Conservation (phyloP, 2,329 filamentous ascomycete genomes). For the Coniella lustricola region DNA sequence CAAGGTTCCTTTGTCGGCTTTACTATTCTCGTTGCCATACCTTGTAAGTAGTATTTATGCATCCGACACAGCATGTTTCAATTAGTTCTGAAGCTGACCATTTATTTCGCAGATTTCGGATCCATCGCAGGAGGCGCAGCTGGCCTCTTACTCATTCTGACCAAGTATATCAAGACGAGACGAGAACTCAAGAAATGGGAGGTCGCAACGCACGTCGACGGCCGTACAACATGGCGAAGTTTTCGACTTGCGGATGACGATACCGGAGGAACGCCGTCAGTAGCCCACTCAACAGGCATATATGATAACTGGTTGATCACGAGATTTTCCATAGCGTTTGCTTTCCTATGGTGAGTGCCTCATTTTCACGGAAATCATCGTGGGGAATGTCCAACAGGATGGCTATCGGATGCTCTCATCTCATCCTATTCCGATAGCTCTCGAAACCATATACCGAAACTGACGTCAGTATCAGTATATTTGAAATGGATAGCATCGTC, state of each 20-base stretch:
- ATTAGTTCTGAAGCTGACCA: too few relatives aligned
- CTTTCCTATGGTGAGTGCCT: conserved; percentile 8
- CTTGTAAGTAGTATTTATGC: too few relatives aligned
- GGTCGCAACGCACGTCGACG: conserved; percentile 1
- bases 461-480: background rate
- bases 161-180: conserved; percentile 11
- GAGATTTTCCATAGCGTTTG: conserved; percentile 11
- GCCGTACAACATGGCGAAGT: conserved; percentile 6
- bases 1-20: too few relatives aligned
- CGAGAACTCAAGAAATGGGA: conserved; percentile 9
- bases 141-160: conserved; percentile 7
- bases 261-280: background rate
- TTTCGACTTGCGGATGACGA: conserved; percentile 6
- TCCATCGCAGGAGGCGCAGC: conserved; percentile 2
- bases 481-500: conserved; percentile 6
- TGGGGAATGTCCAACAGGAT: too few relatives aligned
- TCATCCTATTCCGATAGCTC: too few relatives aligned
- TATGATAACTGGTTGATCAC: conserved; percentile 14
- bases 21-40: too few relatives aligned
- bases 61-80: too few relatives aligned
- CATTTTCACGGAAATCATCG: too few relatives aligned
- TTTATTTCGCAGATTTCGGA: conserved; percentile 1
- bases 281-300: background rate
- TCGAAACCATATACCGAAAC: too few relatives aligned
- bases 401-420: too few relatives aligned